phyloP scores from a whole-genome alignment of 2,329 filamentous ascomycete species.

The Thelonectria rubi region DNA sequence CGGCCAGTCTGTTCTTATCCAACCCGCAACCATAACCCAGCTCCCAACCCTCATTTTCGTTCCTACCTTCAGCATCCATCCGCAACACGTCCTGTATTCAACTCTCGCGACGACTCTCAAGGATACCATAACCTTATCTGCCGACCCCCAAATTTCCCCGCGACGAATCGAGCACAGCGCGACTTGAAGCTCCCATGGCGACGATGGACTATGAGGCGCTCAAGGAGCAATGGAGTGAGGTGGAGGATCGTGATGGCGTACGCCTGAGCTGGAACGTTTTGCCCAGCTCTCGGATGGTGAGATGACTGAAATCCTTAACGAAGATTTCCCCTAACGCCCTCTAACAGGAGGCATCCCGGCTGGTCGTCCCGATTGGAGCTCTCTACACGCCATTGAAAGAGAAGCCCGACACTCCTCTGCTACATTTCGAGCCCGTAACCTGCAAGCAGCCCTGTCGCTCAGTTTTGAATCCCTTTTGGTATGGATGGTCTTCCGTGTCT shows the following conservation, averaged over 20 bases:
- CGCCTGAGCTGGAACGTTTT: constrained; percentile 99
- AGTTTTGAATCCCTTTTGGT: constrained; percentile 97
- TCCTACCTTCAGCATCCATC: not conserved
- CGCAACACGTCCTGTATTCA: not conserved
- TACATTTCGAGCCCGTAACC: constrained; percentile 95
- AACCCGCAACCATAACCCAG: not conserved
- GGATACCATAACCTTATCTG: not conserved
- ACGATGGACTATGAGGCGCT: constrained; percentile 90
- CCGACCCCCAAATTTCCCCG: not conserved
- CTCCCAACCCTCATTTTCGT: not conserved
- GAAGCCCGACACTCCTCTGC: constrained; percentile 85
- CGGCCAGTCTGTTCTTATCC: constrained; percentile 20
- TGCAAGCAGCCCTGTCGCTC: constrained; percentile 97
- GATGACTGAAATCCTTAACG: constrained; percentile 40
- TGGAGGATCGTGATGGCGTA: constrained; percentile 95
- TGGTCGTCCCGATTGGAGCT: constrained; percentile 95
- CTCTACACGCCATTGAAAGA: constrained; percentile 97
- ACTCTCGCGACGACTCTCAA: not conserved
- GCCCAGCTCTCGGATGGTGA: constrained; percentile 94
- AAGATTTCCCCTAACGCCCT: not conserved
- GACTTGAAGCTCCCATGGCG: not conserved
- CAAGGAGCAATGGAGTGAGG: constrained; percentile 96
- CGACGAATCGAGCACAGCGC: not conserved
- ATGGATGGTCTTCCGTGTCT: constrained; percentile 46
- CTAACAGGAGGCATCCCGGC: constrained; percentile 84